Evolutionary conservation across 1,284 basidiomycete genomes (phyloP).

Genomic region (Cerioporus squamosus): DNA sequence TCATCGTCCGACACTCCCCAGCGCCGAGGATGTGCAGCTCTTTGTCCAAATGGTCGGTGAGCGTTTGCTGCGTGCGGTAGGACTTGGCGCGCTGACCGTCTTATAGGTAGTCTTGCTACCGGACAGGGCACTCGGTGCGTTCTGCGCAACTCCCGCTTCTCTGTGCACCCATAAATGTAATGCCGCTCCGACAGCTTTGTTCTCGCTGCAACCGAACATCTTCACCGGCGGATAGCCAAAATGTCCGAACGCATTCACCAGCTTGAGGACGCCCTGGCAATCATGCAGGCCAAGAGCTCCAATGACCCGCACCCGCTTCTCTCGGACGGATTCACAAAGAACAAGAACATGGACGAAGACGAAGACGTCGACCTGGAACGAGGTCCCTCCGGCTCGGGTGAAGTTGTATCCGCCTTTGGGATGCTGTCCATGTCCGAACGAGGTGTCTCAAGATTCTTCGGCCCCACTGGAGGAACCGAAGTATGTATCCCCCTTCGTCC

Average conservation of each 20-base stretch:
- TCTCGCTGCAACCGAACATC: conserved; percentile 75
- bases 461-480: conserved; percentile 63
- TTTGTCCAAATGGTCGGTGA: conserved; percentile 71
- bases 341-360: conserved; percentile 37
- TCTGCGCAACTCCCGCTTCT: conserved; percentile 6
- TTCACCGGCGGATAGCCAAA: conserved; percentile 70
- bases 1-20: conserved; percentile 24
- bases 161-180: background rate
- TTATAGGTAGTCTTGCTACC: conserved; percentile 36
- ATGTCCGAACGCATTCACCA: conserved; percentile 78
- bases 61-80: background rate
- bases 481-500: conserved; percentile 30
- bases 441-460: conserved; percentile 68
- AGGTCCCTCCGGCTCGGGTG: conserved; percentile 7
- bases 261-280: conserved; percentile 73
- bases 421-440: conserved; percentile 64
- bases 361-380: conserved; percentile 17
- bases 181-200: conserved; percentile 55
- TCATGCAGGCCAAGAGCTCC: conserved; percentile 45
- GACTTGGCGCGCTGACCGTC: background rate
- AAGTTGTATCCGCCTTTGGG: conserved; percentile 45
- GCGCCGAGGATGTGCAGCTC: conserved; percentile 66
- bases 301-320: conserved; percentile 66
- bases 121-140: conserved; percentile 73
- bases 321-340: conserved; percentile 55